phyloP scores from a whole-genome alignment of 2,329 filamentous ascomycete species.

The Exserohilum turcica region DNA sequence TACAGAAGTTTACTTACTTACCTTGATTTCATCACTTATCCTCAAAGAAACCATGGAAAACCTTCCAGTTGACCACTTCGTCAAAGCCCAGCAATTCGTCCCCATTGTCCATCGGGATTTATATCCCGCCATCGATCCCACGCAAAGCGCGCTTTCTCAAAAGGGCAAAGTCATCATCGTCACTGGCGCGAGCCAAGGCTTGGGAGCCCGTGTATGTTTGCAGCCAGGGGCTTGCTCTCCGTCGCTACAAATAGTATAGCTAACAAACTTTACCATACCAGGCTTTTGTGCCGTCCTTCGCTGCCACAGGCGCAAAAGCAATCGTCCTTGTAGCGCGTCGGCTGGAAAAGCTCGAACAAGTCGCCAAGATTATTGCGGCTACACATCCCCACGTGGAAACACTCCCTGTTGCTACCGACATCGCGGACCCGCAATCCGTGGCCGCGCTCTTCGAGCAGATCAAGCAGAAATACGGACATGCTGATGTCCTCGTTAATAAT shows the following conservation, averaged over 20 bases:
- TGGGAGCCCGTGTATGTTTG: constrained; percentile 40
- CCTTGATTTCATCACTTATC: not conserved
- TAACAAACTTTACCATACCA: constrained; percentile 8
- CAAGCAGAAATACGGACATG: constrained; percentile 27
- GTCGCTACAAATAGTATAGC: no score
- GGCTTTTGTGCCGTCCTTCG: constrained; percentile 46
- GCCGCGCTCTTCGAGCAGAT: constrained; percentile 27
- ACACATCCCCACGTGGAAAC: constrained; percentile 41
- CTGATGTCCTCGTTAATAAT: constrained; percentile 24
- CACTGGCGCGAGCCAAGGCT: constrained; percentile 51
- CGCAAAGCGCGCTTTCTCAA: constrained; percentile 36
- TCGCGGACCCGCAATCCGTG: constrained; percentile 31
- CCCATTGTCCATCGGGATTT: constrained; percentile 38
- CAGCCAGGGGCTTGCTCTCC: no score
- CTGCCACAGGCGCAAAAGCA: constrained; percentile 42
- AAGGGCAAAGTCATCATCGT: constrained; percentile 48
- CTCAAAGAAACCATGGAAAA: constrained; percentile 13
- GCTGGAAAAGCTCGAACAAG: constrained; percentile 30
- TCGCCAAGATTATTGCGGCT: constrained; percentile 30
- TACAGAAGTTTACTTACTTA: not conserved
- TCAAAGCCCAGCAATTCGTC: constrained; percentile 22
- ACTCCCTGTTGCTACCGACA: constrained; percentile 37
- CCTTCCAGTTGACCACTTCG: constrained; percentile 24
- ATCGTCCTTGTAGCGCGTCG: constrained; percentile 45
- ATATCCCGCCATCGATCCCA: constrained; percentile 51